Evolutionary conservation across 805 yeast genomes (phyloP), one percentile per base, ranked within the genome.

Genomic region (Candida orba): DNA sequence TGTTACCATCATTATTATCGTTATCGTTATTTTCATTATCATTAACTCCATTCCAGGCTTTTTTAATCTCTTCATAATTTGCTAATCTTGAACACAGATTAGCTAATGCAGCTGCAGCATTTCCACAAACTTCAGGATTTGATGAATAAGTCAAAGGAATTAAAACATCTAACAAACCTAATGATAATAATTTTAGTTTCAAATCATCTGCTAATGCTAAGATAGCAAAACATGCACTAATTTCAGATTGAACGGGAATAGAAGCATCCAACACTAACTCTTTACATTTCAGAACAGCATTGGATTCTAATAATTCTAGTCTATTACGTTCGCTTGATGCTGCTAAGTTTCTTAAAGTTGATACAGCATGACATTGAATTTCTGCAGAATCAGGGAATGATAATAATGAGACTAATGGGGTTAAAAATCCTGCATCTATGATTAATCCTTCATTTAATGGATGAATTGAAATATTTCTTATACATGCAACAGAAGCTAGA

Each of bases 21-120:
- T 87, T 89, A 41, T 75, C 77, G 36, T 95, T 95, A 24, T 14
- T n/a, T 14, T 22, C 15, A 25, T 37, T 25, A 24, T 31, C 12
- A 15, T 39, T 31, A 30, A 37, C 42, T 46, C 69, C 69, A 20
- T 75, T 69, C 95, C 97, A 93, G 52, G 81, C 75, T 43, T 78
- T 75, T 45, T 88, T 73, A 48, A 93, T 86, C 51, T 82, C 81
- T 46, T 80, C 75, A 64, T 90, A 90, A 54, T 87, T 90, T 54
- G 76, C 77, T 32, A 91, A 87, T 65, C 96, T 79, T 5, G 97
- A 89, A 53, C 96, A 88, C 54, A 93, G 70, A 60, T 93, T 93
- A 27, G 99, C 99, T 52, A 93, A 74, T 2, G 99, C 98, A 32
- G 99, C 99, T 14, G 98, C 99, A 2, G 96, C 85, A 65, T 93